Evolutionary conservation across 345 rosid species (phyloP), one percentile per base, ranked within the genome.

Genomic region (Geranium brycei): DNA sequence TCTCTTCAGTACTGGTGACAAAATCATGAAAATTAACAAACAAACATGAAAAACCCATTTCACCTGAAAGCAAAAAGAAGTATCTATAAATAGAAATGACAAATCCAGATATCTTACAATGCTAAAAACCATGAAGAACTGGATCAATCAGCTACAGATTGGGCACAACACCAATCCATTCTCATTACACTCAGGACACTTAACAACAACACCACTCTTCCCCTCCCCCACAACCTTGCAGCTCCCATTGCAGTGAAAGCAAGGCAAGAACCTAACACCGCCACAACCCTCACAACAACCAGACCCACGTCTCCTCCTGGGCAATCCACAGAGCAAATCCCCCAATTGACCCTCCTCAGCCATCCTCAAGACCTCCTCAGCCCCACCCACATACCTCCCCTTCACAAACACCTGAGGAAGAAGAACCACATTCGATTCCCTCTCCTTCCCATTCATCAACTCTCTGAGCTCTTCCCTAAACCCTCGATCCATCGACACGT

Each of bases 351-450:
- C 91, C 35, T 86, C 97, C 60, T 92, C 95, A 0, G 78, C 83
- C 10, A 87, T 66, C 65, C 69, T 71, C 69, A 82, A 67, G 31
- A 86, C 85, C 77, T 92, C 82, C 72, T 90, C 96, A 0, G 85
- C 96, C 67, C 97, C 97, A 2, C 98, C 98, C n/a, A 92, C 64
- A 68, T 89, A 85, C 67, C 74, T 77, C 58, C 98, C 98, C 62
- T 74, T 83, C 28, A 90, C 82, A 38, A 92, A 92, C 16, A 86
- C 85, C 65, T 79, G 71, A 0, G 98, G 98, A 8, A 89, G 93
- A 23, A 23, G 28, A 23, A 23, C 28, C 58, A 84, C 74, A 60
- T 69, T 68, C 6, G 31, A 73, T 1, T 72, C 81, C 30, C 30
- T 17, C 19, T 51, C 66, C 30, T 76, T 79, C 60, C 72, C 79